Conservation (phyloP, 2,329 filamentous ascomycete genomes). For the Stemphylium vesicarium region DNA sequence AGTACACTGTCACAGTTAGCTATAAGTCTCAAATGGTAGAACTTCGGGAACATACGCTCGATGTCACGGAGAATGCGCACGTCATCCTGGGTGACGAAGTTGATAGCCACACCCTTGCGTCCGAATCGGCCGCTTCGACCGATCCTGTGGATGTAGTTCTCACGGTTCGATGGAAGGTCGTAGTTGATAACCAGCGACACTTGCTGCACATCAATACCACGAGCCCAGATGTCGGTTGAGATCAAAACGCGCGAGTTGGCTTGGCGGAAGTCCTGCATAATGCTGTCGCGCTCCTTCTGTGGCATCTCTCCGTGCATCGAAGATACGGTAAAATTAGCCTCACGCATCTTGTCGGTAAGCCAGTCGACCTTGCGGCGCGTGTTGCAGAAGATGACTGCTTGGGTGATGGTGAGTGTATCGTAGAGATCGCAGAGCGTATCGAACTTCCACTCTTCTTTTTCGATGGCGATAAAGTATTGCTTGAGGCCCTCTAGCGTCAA, state of each 20-base stretch:
- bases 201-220: slow-evolving; percentile 98
- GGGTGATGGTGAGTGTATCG: slow-evolving; percentile 97
- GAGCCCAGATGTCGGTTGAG: slow-evolving; percentile 96
- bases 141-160: slow-evolving; percentile 99
- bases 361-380: slow-evolving; percentile 98
- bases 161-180: slow-evolving; percentile 95
- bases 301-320: slow-evolving; percentile 99
- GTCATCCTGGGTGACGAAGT: slow-evolving; percentile 98
- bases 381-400: slow-evolving; percentile 99
- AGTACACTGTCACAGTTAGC: slow-evolving; percentile 71
- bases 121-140: slow-evolving; percentile 95
- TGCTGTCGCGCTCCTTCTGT: slow-evolving; percentile 96
- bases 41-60: slow-evolving; percentile 67
- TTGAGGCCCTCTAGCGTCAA: slow-evolving; percentile 96
- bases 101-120: slow-evolving; percentile 98
- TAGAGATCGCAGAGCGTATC: slow-evolving; percentile 98
- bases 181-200: slow-evolving; percentile 99
- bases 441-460: slow-evolving; percentile 99
- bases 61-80: slow-evolving; percentile 97
- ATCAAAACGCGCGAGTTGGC: slow-evolving; percentile 96
- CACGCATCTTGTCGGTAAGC: slow-evolving; percentile 99
- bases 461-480: slow-evolving; percentile 98
- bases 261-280: slow-evolving; percentile 99
- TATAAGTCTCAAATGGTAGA: not conserved
- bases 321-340: slow-evolving; percentile 97